A percentile compares a stretch with the other conserved stretches of the same genome.
Conservation (phyloP, 2,329 filamentous ascomycete genomes). For the Chrysoporthe cubensis region DNA sequence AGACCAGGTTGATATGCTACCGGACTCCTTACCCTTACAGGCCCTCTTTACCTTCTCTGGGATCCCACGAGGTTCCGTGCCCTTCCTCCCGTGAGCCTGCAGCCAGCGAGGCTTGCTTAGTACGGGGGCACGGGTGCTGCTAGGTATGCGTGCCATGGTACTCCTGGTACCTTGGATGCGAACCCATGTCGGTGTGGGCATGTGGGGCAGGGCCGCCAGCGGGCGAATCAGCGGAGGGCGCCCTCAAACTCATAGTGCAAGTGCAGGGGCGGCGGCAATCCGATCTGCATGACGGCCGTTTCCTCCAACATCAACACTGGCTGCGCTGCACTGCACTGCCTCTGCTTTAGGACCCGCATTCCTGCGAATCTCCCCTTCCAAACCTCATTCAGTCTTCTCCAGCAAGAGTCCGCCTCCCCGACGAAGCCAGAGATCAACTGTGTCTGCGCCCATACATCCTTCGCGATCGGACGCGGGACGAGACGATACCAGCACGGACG, state of each 20-base stretch:
- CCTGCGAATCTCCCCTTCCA: conserved; percentile 1
- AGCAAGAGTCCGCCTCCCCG: not conserved
- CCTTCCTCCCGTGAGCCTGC: not conserved
- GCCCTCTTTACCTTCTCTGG: not conserved
- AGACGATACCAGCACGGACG: not conserved
- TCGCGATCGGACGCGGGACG: not conserved
- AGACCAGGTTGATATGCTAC: not conserved
- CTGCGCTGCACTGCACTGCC: conserved; percentile 2
- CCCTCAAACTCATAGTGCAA: not conserved
- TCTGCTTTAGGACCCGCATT: conserved; percentile 3
- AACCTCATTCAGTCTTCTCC: not conserved
- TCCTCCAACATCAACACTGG: conserved; percentile 9
- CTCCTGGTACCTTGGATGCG: not conserved
- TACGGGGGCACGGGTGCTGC: not conserved
- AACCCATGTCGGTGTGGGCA: not conserved
- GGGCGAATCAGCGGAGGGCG: not conserved
- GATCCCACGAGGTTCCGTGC: not conserved
- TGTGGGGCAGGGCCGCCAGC: not conserved
- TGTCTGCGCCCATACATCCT: not conserved
- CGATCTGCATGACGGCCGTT: conserved; percentile 1
- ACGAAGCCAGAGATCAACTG: not conserved
- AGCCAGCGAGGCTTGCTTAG: not conserved
- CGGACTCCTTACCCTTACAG: not conserved
- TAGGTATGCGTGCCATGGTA: not conserved
- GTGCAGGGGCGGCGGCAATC: not conserved